These are phyloP conservation scores for Quercus rubra DNA, from an alignment of 306 rosid genomes.

Conservation along the genomic window DNA sequence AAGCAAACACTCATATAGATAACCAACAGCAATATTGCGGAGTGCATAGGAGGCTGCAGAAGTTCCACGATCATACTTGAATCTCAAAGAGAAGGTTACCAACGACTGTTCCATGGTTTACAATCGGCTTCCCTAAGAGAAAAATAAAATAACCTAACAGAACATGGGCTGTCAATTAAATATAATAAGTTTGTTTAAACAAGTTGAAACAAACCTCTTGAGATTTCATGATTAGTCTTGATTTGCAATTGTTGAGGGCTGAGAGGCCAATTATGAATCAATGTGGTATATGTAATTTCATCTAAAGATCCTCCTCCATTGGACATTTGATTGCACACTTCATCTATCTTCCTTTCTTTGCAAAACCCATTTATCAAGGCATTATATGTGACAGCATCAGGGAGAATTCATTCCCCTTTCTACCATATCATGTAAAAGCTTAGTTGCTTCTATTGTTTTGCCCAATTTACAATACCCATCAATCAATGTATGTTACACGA, in stretches of 20 bases:
- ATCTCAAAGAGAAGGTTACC: neutral
- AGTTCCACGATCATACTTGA: neutral
- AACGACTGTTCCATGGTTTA: neutral
- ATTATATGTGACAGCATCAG: conserved; percentile 54
- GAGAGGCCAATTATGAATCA: conserved; percentile 40
- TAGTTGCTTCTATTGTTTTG: conserved; percentile 51
- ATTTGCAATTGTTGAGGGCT: conserved; percentile 25
- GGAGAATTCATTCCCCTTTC: conserved; percentile 38
- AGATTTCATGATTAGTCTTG: conserved; percentile 24
- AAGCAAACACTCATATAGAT: conserved; percentile 88
- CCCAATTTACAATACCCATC: conserved; percentile 69
- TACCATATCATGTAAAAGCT: conserved; percentile 50
- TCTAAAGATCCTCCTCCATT: conserved; percentile 33
- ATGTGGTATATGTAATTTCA: conserved; percentile 45
- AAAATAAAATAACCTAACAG: neutral
- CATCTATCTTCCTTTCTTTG: conserved; percentile 39
- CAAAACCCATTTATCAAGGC: conserved; percentile 42
- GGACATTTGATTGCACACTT: conserved; percentile 32
- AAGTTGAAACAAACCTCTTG: neutral
- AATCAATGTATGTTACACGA: conserved; percentile 43
- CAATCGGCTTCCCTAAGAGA: neutral
- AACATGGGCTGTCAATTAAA: neutral
- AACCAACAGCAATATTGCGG: conserved; percentile 95
- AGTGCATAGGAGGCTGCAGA: conserved; percentile 94
- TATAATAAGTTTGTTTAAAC: neutral